Percentiles rank a stretch among this genome's conserved stretches.
These are phyloP conservation scores for Xylariaceae sp. DNA, from an alignment of 2,329 filamentous ascomycete genomes.

Conservation along the genomic window DNA sequence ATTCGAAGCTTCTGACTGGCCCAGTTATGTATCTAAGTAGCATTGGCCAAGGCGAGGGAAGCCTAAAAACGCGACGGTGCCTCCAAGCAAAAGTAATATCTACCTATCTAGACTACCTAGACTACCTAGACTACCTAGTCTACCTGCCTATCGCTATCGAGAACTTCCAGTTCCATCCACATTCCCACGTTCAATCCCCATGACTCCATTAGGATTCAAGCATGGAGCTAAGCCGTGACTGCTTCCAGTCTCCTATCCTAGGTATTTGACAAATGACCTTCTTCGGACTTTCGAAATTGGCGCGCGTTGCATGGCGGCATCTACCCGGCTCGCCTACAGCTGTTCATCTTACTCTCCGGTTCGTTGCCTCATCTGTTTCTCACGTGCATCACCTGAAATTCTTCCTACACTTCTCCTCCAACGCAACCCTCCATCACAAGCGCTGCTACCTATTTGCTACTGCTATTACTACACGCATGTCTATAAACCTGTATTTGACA, in stretches of 20 bases:
- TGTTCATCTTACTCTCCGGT: constrained; percentile 16
- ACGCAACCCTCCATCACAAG: neutral
- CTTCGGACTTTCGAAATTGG: constrained; percentile 23
- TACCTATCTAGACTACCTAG: no score
- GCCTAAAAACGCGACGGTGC: no score
- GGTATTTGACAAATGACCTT: constrained; percentile 23
- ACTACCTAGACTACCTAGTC: no score
- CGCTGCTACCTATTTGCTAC: no score
- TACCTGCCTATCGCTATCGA: no score
- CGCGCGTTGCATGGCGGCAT: constrained; percentile 30
- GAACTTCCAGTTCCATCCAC: neutral
- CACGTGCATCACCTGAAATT: neutral
- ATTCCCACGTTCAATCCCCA: neutral
- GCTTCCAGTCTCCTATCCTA: constrained; percentile 6
- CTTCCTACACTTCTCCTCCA: neutral
- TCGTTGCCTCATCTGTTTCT: constrained; percentile 10
- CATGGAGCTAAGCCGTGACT: constrained; percentile 27
- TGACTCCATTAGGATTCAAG: constrained; percentile 18
- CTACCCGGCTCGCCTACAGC: constrained; percentile 17
- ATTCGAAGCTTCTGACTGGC: no score
- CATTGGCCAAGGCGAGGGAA: no score
- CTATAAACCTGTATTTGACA: neutral
- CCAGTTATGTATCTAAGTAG: no score
- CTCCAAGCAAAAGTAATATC: no score
- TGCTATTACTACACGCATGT: no score